Evolutionary conservation across 139 green algal genomes (phyloP).

Genomic region (Tetraselmis chui): DNA sequence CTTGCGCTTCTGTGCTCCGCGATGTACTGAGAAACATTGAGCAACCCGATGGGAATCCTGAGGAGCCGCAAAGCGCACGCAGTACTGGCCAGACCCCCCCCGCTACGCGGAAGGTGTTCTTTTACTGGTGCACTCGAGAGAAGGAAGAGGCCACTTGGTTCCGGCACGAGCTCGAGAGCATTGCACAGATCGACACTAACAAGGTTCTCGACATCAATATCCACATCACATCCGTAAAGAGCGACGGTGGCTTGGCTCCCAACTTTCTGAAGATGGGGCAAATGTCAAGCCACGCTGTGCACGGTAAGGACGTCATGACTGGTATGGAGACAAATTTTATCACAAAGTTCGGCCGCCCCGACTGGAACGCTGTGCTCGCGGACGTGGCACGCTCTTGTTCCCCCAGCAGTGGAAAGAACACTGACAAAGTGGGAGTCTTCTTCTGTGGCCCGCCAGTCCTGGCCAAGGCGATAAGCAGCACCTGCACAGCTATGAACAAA

Average conservation of each 20-base stretch:
- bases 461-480: not conserved
- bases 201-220: constrained; percentile 19
- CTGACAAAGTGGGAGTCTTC: constrained; percentile 17
- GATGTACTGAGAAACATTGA: constrained; percentile 13
- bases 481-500: not conserved
- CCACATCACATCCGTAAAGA: constrained; percentile 12
- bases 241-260: not conserved
- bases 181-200: constrained; percentile 3
- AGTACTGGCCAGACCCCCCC: not conserved
- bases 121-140: constrained; percentile 13
- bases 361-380: not conserved
- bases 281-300: not conserved
- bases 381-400: not conserved
- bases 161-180: constrained; percentile 7
- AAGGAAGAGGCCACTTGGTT: constrained; percentile 15
- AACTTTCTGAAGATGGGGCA: not conserved
- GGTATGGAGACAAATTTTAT: not conserved
- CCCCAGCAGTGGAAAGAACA: not conserved
- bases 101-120: constrained; percentile 11
- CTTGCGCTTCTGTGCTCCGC: constrained; percentile 22
- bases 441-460: constrained; percentile 20
- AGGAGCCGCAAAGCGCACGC: not conserved
- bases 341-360: not conserved
- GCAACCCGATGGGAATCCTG: constrained; percentile 6
- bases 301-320: not conserved